Evolutionary conservation across 768 basidiomycete genomes (phyloP).

Genomic region (Kwoniella dejecticola): DNA sequence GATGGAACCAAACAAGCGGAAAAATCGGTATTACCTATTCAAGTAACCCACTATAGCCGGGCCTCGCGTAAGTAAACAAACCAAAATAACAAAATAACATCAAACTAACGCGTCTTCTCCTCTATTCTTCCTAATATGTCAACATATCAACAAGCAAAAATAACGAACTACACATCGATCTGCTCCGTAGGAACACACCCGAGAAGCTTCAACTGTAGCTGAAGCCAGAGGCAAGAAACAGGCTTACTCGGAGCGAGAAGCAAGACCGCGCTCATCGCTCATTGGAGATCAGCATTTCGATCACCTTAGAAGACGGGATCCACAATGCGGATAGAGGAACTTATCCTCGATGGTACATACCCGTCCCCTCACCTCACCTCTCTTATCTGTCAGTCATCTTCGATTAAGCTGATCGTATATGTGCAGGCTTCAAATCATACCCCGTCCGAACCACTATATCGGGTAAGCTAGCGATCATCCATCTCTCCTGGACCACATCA

Average conservation of each 20-base stretch:
- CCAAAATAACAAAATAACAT: not conserved
- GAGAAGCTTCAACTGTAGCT: no score
- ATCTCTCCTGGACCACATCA: no score
- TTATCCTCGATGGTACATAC: conserved; percentile 83
- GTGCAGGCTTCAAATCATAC: conserved; percentile 91
- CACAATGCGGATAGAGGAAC: conserved; percentile 87
- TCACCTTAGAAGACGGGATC: no score
- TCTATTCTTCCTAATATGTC: not conserved
- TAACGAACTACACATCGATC: no score
- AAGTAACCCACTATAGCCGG: not conserved
- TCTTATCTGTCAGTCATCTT: not conserved
- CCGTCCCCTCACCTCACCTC: no score
- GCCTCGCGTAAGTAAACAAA: conserved; percentile 12
- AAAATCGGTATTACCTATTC: not conserved
- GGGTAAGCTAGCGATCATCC: conserved; percentile 25
- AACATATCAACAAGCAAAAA: not conserved
- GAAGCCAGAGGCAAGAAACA: no score
- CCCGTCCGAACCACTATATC: conserved; percentile 93
- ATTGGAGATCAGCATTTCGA: no score
- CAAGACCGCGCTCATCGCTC: no score
- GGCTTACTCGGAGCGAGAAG: no score
- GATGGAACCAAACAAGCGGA: conserved; percentile 12
- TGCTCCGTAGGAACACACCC: no score
- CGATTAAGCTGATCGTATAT: not conserved
- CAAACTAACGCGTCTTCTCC: conserved; percentile 6